These are phyloP conservation scores for Botrytis byssoidea DNA, from an alignment of 2,329 filamentous ascomycete species.

Conservation along the genomic window DNA sequence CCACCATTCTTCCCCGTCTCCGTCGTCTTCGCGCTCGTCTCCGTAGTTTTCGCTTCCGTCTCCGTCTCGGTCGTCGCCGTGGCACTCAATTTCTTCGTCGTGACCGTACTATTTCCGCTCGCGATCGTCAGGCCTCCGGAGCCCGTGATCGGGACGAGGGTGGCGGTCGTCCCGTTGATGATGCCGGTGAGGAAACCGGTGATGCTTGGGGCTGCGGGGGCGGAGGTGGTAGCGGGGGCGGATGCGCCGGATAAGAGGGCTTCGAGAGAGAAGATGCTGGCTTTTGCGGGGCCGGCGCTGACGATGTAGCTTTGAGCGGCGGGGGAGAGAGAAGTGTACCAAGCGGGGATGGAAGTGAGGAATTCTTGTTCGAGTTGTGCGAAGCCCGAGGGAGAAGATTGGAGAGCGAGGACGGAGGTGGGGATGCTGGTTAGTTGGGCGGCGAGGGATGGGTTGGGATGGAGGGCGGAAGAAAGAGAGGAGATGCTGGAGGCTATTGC, in stretches of 20 bases:
- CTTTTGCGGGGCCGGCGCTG: background rate
- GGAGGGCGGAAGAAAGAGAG: background rate
- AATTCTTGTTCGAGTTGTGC: slow-evolving; percentile 5
- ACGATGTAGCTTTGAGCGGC: slow-evolving; percentile 5
- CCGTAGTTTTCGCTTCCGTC: background rate
- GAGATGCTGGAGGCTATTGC: slow-evolving; percentile 1
- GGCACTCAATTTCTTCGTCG: background rate
- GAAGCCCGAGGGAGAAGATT: slow-evolving; percentile 8
- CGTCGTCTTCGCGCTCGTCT: background rate
- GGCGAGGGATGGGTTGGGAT: slow-evolving; percentile 3
- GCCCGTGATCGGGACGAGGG: background rate
- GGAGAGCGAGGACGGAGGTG: slow-evolving; percentile 10
- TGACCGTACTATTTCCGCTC: slow-evolving; percentile 17
- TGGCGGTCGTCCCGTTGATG: background rate
- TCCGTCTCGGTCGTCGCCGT: background rate
- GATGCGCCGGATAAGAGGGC: background rate
- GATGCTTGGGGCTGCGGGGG: background rate
- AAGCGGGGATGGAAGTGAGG: background rate
- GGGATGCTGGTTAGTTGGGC: slow-evolving; percentile 13
- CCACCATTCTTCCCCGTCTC: background rate
- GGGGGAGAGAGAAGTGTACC: slow-evolving; percentile 10
- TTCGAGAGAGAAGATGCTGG: slow-evolving; percentile 1
- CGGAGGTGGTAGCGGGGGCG: background rate
- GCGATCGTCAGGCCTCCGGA: background rate
- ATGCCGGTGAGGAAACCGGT: background rate